Percentiles rank a stretch among this genome's conserved stretches.
Evolutionary conservation across 2,329 filamentous ascomycete genomes (phyloP).

Genomic region (Thelonectria discophora): DNA sequence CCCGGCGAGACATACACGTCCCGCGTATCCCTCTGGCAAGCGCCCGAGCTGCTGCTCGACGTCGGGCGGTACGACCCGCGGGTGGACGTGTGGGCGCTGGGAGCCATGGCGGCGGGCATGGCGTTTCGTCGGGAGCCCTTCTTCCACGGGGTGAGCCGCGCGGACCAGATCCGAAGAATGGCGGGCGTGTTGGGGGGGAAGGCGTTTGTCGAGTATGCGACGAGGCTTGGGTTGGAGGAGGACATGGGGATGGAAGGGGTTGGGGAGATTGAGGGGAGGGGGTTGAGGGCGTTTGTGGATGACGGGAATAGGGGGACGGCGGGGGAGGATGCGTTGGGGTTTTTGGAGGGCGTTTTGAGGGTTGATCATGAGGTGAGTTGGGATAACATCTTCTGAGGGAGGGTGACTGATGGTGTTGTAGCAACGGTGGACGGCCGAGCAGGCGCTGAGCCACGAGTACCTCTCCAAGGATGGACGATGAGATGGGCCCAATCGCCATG

Average conservation of each 20-base stretch:
- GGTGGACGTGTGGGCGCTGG: constrained; percentile 97
- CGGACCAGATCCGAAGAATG: constrained; percentile 96
- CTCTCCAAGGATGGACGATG: constrained; percentile 33
- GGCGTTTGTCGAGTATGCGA: constrained; percentile 93
- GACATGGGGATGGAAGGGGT: constrained; percentile 94
- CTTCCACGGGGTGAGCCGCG: constrained; percentile 97
- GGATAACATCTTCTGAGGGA: accelerated
- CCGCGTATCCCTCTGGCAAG: constrained; percentile 72
- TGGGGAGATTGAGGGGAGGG: constrained; percentile 90
- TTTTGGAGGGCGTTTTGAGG: constrained; percentile 91
- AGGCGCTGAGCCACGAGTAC: constrained; percentile 16
- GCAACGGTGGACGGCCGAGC: constrained; percentile 11
- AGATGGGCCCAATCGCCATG: not conserved
- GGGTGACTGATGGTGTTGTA: not conserved
- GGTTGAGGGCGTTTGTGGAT: constrained; percentile 90
- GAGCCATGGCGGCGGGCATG: constrained; percentile 99
- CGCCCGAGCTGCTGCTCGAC: constrained; percentile 91
- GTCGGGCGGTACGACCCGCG: constrained; percentile 99
- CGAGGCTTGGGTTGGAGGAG: constrained; percentile 98
- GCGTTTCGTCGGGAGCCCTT: constrained; percentile 99
- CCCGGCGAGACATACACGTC: not conserved
- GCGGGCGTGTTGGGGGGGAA: constrained; percentile 97
- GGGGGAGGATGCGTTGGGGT: constrained; percentile 93
- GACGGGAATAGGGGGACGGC: constrained; percentile 95
- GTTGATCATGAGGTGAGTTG: constrained; percentile 89